Percentiles rank a stretch among this genome's conserved stretches.
These are phyloP conservation scores for Aspergillus puulaauensis DNA, from an alignment of 2,329 filamentous ascomycete genomes.

Conservation along the genomic window DNA sequence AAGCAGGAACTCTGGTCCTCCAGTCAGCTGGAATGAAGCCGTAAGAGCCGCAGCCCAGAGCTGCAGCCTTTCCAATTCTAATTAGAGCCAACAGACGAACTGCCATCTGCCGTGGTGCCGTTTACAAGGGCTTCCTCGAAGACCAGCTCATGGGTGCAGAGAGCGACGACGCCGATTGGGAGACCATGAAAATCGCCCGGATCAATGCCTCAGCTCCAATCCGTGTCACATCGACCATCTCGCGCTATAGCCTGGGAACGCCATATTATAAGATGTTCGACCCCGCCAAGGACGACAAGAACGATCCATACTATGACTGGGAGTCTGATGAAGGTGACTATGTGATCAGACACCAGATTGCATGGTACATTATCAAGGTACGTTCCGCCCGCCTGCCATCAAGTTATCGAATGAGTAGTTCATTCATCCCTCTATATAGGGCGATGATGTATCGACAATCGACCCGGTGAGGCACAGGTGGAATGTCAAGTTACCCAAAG, in stretches of 20 bases:
- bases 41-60: too few species aligned
- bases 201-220: neutral
- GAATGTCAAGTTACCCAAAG: neutral
- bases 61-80: too few species aligned
- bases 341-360: neutral
- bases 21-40: conserved; percentile 4
- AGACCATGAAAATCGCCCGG: neutral
- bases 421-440: neutral
- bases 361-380: conserved; percentile 1
- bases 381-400: neutral
- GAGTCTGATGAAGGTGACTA: neutral
- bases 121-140: conserved; percentile 1
- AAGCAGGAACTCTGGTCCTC: neutral
- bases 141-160: neutral
- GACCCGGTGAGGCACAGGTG: neutral
- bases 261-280: neutral
- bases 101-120: conserved; percentile 1
- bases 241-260: neutral
- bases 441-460: conserved; percentile 1
- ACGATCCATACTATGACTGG: neutral
- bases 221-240: conserved; percentile 1
- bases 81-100: neutral
- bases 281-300: neutral
- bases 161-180: neutral
- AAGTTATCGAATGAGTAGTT: neutral